Conservation (phyloP, 2,329 filamentous ascomycete genomes). For the Botrytis fragariae region DNA sequence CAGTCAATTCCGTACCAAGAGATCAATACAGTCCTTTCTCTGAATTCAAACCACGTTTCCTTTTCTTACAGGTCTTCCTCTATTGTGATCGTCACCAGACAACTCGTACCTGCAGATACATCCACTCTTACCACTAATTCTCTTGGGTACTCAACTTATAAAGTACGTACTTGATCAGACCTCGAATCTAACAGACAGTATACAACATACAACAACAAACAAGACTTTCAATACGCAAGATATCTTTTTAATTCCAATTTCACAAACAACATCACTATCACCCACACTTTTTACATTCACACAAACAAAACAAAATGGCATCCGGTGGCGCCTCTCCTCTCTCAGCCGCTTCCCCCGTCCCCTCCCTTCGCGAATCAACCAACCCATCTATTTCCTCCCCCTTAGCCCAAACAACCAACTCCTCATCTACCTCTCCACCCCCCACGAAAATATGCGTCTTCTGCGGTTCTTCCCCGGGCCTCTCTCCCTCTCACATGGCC, state of each 20-base stretch:
- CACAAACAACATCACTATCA: background rate
- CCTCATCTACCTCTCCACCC: background rate
- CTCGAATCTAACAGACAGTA: background rate
- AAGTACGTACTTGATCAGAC: background rate
- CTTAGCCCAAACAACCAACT: conserved; percentile 2
- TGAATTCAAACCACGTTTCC: background rate
- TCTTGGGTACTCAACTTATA: background rate
- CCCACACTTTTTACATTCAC: background rate
- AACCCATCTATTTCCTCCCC: conserved; percentile 7
- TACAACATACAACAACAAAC: background rate
- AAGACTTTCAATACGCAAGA: background rate
- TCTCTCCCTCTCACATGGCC: conserved; percentile 67
- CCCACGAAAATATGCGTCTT: conserved; percentile 47
- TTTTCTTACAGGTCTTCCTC: background rate
- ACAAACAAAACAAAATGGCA: conserved; percentile 39
- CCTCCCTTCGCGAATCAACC: background rate
- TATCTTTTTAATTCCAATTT: background rate
- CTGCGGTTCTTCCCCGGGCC: conserved; percentile 79
- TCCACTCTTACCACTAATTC: conserved; percentile 8
- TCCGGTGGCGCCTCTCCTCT: conserved; percentile 43
- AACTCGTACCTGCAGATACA: conserved; percentile 8
- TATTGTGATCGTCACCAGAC: background rate
- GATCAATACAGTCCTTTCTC: background rate
- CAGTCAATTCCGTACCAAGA: background rate
- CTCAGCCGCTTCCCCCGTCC: conserved; percentile 30